Evolutionary conservation across 2,329 filamentous ascomycete species (phyloP), one percentile per base, ranked within the genome.

Genomic region (Exophiala xenobiotica): DNA sequence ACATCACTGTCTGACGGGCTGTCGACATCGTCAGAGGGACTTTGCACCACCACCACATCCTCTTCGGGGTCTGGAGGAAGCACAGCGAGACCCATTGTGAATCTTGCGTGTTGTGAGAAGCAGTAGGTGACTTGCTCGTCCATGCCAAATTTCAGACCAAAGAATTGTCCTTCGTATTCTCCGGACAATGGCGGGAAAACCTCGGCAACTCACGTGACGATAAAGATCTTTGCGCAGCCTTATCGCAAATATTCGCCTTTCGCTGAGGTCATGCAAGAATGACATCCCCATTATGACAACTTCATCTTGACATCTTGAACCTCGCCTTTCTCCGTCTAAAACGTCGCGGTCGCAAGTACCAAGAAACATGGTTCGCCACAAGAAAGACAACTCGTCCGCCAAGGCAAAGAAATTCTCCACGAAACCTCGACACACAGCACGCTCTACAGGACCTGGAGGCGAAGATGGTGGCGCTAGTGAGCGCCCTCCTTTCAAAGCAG

Each of bases 321-420:
- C n/a, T n/a, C n/a, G n/a, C n/a, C n/a, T n/a, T n/a, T n/a, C n/a
- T 24, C n/a, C 20, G 26, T 14, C 5, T 6, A 26, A 23, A 7
- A 11, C n/a, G 4, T 18, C 39, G 24, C 31, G n/a, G 23, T 3
- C 4, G 4, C 20, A 5, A 14, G 33, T 31, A 12, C n/a, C 24
- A 48, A 37, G 5, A 24, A 61, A 29, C 39, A 96, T 96, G 91
- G 90, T 96, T 48, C 89, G 92, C 54, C 92, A 96, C 73, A 97
- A 96, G 74, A 97, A 97, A 73, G 91, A 96, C 72, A 80, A 80
- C 62, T 82, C 85, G 67, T 77, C 80, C 48, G 78, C 79, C 61
- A 81, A 87, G 67, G 86, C 88, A 66, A 90, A 89, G 68, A 89
- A 87, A 71, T 80, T 79, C 64, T 74, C 75, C 61, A 78, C 77